Percentiles rank a stretch among this genome's conserved stretches.
Evolutionary conservation across 2,329 filamentous ascomycete species (phyloP).

Genomic region (Ophiostoma sp.): DNA sequence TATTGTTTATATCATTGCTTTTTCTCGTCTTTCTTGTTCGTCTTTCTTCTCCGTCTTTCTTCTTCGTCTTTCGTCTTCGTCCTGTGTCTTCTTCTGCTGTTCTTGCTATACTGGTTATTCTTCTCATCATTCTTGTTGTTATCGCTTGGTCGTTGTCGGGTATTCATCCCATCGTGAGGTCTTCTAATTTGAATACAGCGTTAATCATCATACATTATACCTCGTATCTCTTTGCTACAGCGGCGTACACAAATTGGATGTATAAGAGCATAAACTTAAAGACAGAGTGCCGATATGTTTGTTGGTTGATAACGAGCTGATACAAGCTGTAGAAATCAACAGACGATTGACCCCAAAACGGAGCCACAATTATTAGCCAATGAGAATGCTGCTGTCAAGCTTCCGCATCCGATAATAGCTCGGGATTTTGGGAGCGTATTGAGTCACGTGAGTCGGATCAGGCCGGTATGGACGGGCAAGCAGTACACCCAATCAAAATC

Average conservation of each 20-base stretch:
- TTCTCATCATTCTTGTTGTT: background rate
- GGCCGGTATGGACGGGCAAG: conserved; percentile 18
- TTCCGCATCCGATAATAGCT: conserved; percentile 13
- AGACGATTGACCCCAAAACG: background rate
- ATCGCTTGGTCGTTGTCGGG: background rate
- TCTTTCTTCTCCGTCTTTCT: background rate
- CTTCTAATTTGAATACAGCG: background rate
- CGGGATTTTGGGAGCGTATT: background rate
- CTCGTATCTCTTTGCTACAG: too few species aligned
- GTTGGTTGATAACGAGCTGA: background rate
- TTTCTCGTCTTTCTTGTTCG: background rate
- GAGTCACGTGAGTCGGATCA: conserved; percentile 27
- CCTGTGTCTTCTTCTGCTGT: background rate
- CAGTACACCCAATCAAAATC: conserved; percentile 24
- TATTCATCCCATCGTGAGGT: background rate
- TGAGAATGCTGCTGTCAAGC: background rate
- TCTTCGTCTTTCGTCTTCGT: background rate
- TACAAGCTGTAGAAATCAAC: background rate
- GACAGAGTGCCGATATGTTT: too few species aligned
- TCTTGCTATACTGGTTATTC: background rate
- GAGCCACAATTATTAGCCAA: background rate
- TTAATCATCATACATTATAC: background rate
- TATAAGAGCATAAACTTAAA: too few species aligned
- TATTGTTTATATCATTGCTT: background rate
- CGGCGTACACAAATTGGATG: too few species aligned